Conservation (phyloP, 257 asterid genomes). For the Petunia axillaris region DNA sequence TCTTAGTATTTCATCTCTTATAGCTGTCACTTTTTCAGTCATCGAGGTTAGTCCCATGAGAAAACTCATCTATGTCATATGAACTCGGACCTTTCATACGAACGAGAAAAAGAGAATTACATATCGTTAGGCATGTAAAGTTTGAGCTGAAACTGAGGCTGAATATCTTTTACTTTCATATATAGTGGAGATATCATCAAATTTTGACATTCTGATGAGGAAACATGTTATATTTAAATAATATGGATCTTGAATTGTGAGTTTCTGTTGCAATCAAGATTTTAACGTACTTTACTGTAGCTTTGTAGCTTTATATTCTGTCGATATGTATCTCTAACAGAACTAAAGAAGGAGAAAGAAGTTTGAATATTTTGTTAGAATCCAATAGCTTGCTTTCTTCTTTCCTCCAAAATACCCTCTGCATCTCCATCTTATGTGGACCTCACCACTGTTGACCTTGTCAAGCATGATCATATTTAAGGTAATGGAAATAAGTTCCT, state of each 20-base stretch:
- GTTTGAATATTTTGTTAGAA: background rate
- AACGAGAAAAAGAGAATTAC: background rate
- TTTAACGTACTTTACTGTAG: too few species aligned
- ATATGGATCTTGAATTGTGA: background rate
- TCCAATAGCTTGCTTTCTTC: too few species aligned
- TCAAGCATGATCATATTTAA: too few species aligned
- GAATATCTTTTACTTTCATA: background rate
- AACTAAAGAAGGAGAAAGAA: too few species aligned
- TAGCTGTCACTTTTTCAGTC: background rate
- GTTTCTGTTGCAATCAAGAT: background rate
- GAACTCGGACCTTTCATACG: background rate
- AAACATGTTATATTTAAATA: background rate
- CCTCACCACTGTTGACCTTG: too few species aligned
- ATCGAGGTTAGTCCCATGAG: slow-evolving; percentile 17
- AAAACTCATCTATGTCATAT: background rate
- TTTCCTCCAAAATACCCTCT: too few species aligned
- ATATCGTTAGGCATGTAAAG: background rate
- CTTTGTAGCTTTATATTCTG: too few species aligned
- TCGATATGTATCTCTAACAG: too few species aligned
- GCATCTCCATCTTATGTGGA: too few species aligned
- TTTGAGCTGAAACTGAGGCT: background rate
- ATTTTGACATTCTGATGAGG: background rate
- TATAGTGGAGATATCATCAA: background rate
- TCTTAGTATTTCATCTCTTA: slow-evolving; percentile 5
- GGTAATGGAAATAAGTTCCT: background rate